phyloP scores from a whole-genome alignment of 2,329 filamentous ascomycete species.

The Talaromyces amestolkiae region DNA sequence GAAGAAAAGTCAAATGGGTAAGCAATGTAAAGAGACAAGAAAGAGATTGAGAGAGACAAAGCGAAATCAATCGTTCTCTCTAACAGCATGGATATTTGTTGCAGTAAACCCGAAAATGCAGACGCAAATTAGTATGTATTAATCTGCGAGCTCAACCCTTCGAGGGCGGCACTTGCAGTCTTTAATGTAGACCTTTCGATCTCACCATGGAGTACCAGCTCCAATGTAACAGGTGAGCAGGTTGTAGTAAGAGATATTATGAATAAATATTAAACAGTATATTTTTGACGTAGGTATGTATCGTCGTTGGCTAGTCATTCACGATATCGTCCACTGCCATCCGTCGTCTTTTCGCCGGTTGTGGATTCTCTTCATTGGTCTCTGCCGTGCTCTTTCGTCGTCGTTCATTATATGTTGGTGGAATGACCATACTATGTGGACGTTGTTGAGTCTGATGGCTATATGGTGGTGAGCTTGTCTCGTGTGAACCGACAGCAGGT shows the following conservation, averaged over 20 bases:
- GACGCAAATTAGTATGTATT: conserved; percentile 1
- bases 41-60: background rate
- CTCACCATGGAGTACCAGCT: conserved; percentile 13
- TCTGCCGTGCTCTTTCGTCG: conserved; percentile 11
- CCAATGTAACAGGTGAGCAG: background rate
- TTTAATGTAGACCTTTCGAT: background rate
- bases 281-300: background rate
- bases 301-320: conserved; percentile 29
- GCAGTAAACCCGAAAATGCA: background rate
- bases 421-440: background rate
- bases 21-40: background rate
- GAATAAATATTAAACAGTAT: conserved; percentile 4
- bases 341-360: conserved; percentile 37
- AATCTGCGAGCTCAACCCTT: background rate
- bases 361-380: conserved; percentile 20
- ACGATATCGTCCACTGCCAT: conserved; percentile 44
- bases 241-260: conserved; percentile 2
- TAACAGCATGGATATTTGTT: background rate
- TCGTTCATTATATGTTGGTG: background rate
- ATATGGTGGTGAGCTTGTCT: conserved; percentile 3
- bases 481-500: conserved; percentile 4
- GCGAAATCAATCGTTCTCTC: background rate
- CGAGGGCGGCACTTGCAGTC: background rate
- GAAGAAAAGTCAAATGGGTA: background rate
- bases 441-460: background rate